Percentiles rank a stretch among this genome's conserved stretches.
Conservation (phyloP, 495 filamentous ascomycete species). For the Penicillium coprophilum region DNA sequence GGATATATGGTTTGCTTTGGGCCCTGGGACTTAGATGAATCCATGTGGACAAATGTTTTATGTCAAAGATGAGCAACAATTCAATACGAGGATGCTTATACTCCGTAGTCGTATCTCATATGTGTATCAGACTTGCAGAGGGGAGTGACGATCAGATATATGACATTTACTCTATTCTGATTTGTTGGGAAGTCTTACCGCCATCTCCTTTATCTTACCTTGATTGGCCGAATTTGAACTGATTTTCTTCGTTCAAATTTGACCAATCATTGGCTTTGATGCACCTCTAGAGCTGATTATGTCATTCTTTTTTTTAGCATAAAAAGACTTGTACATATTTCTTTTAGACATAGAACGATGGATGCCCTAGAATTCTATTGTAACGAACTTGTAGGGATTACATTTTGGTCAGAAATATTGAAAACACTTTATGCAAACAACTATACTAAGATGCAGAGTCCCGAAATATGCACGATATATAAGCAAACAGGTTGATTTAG, state of each 20-base stretch:
- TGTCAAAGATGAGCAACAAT: neutral
- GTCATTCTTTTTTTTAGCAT: too few species aligned
- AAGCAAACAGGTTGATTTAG: too few species aligned
- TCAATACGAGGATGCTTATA: neutral
- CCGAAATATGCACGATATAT: too few species aligned
- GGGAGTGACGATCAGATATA: neutral
- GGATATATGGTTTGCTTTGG: slow-evolving; percentile 4
- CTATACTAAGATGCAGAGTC: too few species aligned
- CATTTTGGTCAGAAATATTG: too few species aligned
- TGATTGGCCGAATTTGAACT: neutral
- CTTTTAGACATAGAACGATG: too few species aligned
- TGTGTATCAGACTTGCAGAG: neutral
- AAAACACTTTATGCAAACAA: too few species aligned
- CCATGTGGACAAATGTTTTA: neutral
- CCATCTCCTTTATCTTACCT: neutral
- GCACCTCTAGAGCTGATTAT: too few species aligned
- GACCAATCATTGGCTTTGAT: too few species aligned
- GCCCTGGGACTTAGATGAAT: neutral
- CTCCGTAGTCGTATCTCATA: neutral
- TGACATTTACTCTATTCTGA: neutral
- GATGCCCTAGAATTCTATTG: too few species aligned
- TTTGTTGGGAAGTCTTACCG: neutral
- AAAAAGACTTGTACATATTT: too few species aligned
- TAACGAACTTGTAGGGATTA: too few species aligned
- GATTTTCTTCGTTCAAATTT: neutral